Base-by-base conservation (phyloP, 2,329 filamentous ascomycete genomes). In the Byssothecium circinans region DNA sequence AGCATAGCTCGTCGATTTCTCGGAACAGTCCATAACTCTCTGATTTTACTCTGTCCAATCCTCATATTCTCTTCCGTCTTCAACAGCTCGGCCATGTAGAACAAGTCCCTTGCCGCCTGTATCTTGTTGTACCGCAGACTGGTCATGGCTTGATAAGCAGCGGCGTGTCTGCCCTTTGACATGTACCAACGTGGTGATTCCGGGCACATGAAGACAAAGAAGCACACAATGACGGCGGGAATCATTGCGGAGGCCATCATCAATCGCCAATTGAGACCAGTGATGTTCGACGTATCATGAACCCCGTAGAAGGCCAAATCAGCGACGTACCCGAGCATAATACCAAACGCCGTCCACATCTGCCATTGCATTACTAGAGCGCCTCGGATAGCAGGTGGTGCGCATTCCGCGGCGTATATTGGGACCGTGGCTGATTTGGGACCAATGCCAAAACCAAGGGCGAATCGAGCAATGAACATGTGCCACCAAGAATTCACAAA, bases 321-420 rank as follows among this genome's bases (percentile, higher is more conserved):
- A 10, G 56, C 42, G 14, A 51, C 57, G 33, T 61, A 64, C 14
- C 59, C 59, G n/a, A 64, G 25, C 57, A 64, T 61, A 38, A 64
- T 64, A 11, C 61, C 61, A 23, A 61, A 61, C 15, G 56, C 58
- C 2, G 58, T 59, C 56, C 83, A 87, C 68, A 87, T 77, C 71
- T 91, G 86, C 88, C 88, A 92, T 53, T 84, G 85, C 88, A 92
- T 92, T 53, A 91, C 87, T 15, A 94, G 76, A 7, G 86, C 87
- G 54, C 87, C 87, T 64, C 87, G 82, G 45, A 90, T 85, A 4
- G 73, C 68, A 1, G 86, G 83, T 0, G 87, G 87, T 0, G 84
- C 81, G 47, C 83, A 88, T 68, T 91, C 88, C 2, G 88, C 87
- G 0, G 86, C 84, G 58, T 88, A 91, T 22, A 91, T 84, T 0